Conservation (phyloP, 768 basidiomycete genomes). For the Botryobasidium botryosum region DNA sequence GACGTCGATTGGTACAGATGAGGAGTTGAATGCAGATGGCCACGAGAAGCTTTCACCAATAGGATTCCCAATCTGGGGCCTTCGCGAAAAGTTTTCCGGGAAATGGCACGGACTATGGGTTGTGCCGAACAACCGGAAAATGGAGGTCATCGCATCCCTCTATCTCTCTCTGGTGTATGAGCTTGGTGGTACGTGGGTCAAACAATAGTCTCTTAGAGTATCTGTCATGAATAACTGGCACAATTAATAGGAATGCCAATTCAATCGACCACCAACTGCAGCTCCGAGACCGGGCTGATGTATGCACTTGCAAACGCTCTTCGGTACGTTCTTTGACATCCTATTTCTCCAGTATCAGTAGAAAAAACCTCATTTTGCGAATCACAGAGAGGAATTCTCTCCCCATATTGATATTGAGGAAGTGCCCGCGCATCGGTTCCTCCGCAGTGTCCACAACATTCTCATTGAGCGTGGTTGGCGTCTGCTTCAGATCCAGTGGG, state of each 20-base stretch:
- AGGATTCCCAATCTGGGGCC: constrained; percentile 25
- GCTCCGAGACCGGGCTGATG: constrained; percentile 22
- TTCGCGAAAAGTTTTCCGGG: constrained; percentile 21
- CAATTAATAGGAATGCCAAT: constrained; percentile 21
- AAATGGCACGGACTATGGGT: constrained; percentile 23
- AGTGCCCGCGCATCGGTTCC: constrained; percentile 20
- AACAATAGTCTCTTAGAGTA: neutral
- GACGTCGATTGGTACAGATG: constrained; percentile 21
- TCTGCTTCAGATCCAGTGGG: constrained; percentile 19
- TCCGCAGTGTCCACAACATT: constrained; percentile 20
- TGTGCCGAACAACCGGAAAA: constrained; percentile 24
- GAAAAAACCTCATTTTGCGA: neutral
- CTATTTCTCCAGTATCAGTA: neutral
- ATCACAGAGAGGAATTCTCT: constrained; percentile 14
- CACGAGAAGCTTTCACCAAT: constrained; percentile 27
- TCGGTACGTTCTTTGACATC: constrained; percentile 18
- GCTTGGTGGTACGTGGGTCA: constrained; percentile 16
- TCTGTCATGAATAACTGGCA: neutral
- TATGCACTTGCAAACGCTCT: constrained; percentile 21
- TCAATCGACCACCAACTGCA: constrained; percentile 23
- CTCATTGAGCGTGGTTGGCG: constrained; percentile 24
- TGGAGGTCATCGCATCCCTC: constrained; percentile 19
- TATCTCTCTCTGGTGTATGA: constrained; percentile 20
- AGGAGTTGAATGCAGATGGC: constrained; percentile 24
- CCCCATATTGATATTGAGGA: constrained; percentile 12